These are phyloP conservation scores for Amylocystis lapponica DNA, from an alignment of 768 basidiomycete species.

Conservation along the genomic window DNA sequence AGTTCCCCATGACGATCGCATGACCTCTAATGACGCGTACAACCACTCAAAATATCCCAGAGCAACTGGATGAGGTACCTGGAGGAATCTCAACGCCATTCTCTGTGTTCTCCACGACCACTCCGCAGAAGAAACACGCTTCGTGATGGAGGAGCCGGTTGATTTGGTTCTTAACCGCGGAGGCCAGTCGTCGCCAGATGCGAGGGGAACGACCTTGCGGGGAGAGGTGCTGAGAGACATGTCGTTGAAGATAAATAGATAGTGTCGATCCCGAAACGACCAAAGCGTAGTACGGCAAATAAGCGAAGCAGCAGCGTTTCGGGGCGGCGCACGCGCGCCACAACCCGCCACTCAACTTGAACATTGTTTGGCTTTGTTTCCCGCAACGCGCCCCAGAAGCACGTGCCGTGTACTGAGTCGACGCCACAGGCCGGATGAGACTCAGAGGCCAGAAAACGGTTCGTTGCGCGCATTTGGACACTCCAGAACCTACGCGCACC, in stretches of 20 bases:
- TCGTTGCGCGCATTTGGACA: no score
- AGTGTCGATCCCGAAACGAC: no score
- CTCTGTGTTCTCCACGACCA: constrained; percentile 82
- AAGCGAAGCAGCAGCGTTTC: not conserved
- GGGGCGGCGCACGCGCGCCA: constrained; percentile 8
- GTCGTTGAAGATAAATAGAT: constrained; percentile 4
- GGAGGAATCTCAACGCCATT: constrained; percentile 61
- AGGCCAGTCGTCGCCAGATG: constrained; percentile 58
- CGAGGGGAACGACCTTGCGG: constrained; percentile 66
- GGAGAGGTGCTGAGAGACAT: constrained; percentile 71
- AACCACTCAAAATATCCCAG: no score
- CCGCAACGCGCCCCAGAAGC: no score
- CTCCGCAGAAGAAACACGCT: constrained; percentile 87
- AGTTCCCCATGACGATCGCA: no score
- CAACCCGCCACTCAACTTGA: not conserved
- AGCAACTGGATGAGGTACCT: no score
- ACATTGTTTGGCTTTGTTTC: not conserved
- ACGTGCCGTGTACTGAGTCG: no score
- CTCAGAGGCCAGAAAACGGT: no score
- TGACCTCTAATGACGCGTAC: no score
- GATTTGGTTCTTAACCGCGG: constrained; percentile 34
- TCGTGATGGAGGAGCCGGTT: constrained; percentile 44
- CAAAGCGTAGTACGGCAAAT: not conserved
- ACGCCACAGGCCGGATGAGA: no score
- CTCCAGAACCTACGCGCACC: no score